Evolutionary conservation across 164 flowering plant genomes (phyloP), one percentile per base, ranked within the genome.

Genomic region (Tetrastigma voinierianum): DNA sequence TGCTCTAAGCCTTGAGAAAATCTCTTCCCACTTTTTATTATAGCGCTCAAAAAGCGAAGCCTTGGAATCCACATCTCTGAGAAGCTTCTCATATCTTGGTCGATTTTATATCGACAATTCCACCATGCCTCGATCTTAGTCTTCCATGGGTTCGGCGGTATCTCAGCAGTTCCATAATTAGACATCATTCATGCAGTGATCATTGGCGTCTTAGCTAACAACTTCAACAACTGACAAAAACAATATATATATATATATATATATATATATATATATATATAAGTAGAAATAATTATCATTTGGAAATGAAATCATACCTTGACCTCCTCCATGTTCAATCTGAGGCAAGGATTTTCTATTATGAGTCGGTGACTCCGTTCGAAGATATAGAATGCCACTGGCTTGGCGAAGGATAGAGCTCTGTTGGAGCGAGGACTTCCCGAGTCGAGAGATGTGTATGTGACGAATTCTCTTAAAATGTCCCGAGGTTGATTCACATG

Each of bases 331-430:
- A n/a, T n/a, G n/a, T 57, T 74, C 8, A 84, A 73, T 21, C 76
- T 67, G n/a, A 80, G 16, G 85, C 85, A 47, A 82, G 57, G 40
- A 80, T n/a, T n/a, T n/a, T n/a, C n/a, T n/a, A n/a, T n/a, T n/a
- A n/a, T n/a, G n/a, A n/a, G n/a, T n/a, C n/a, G n/a, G n/a, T n/a
- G n/a, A n/a, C n/a, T n/a, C n/a, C n/a, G n/a, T n/a, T n/a, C n/a
- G n/a, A n/a, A n/a, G n/a, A n/a, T n/a, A n/a, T n/a, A n/a, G n/a
- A n/a, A n/a, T n/a, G n/a, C n/a, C n/a, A n/a, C n/a, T n/a, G n/a
- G n/a, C n/a, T n/a, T n/a, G n/a, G n/a, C n/a, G n/a, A n/a, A n/a
- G n/a, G n/a, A n/a, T n/a, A n/a, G 4, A 59, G 60, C 24, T 8
- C 59, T n/a, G 16, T n/a, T 64, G 62, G 48, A 47, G 43, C 2